These are phyloP conservation scores for Cystoisospora suis DNA, from an alignment of 169 alveolate species.

Conservation along the genomic window DNA sequence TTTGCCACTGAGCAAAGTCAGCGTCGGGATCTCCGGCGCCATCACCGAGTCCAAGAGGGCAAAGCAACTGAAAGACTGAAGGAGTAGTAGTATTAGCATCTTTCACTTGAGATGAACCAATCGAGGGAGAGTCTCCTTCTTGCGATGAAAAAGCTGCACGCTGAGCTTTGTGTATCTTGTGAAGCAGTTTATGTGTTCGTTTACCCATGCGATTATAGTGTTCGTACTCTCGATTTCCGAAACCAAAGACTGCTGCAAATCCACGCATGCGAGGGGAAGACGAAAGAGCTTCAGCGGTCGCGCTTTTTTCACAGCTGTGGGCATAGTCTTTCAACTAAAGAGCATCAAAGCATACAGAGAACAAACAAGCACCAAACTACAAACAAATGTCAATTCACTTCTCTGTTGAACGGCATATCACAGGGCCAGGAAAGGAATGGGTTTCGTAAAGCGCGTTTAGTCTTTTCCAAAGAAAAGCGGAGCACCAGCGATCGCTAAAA, in stretches of 20 bases:
- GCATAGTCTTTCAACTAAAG: no score
- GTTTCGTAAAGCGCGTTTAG: no score
- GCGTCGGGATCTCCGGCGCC: slow-evolving; percentile 73
- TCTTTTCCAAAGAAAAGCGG: no score
- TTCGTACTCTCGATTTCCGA: slow-evolving; percentile 39
- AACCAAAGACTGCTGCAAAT: slow-evolving; percentile 37
- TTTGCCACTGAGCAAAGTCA: slow-evolving; percentile 79
- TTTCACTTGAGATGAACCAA: not conserved
- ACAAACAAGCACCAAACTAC: no score
- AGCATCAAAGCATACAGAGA: no score
- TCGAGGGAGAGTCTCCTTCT: not conserved
- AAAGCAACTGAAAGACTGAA: not conserved
- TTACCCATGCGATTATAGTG: slow-evolving; percentile 35
- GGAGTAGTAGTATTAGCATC: not conserved
- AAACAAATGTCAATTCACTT: no score
- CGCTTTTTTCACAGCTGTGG: no score
- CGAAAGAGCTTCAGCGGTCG: no score
- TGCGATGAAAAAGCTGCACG: no score
- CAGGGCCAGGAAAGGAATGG: no score
- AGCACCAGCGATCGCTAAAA: no score
- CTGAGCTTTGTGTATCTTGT: not conserved
- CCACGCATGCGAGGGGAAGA: not conserved
- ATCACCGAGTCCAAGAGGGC: slow-evolving; percentile 71
- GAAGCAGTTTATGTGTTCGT: not conserved
- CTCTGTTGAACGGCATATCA: no score